Evolutionary conservation across 2,329 filamentous ascomycete genomes (phyloP).

Genomic region (Chaetomium strumarium): DNA sequence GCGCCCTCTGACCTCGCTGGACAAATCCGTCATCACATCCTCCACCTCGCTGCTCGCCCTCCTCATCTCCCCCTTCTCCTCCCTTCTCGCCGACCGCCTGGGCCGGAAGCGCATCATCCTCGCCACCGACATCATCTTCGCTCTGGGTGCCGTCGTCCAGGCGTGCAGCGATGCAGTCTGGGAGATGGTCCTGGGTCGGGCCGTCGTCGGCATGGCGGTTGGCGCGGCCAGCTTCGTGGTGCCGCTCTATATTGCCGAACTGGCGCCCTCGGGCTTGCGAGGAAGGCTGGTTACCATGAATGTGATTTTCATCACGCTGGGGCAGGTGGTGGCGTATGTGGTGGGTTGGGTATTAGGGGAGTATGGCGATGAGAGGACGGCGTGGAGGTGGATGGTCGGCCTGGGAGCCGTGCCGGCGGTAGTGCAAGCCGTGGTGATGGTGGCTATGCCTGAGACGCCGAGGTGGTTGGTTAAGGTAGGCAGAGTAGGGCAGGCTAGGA

Average conservation of each 20-base stretch:
- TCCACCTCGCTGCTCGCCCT: conserved; percentile 62
- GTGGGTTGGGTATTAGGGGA: conserved; percentile 70
- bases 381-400: conserved; percentile 91
- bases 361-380: conserved; percentile 44
- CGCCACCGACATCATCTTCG: conserved; percentile 60
- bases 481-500: conserved; percentile 53
- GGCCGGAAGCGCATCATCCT: conserved; percentile 60
- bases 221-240: conserved; percentile 76
- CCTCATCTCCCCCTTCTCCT: conserved; percentile 57
- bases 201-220: conserved; percentile 65
- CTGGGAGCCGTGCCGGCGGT: conserved; percentile 72
- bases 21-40: conserved; percentile 67
- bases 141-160: conserved; percentile 61
- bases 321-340: conserved; percentile 84
- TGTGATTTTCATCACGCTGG: conserved; percentile 76
- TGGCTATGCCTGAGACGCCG: conserved; percentile 80
- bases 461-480: conserved; percentile 75
- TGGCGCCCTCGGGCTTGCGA: conserved; percentile 69
- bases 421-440: conserved; percentile 62
- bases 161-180: conserved; percentile 51
- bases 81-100: conserved; percentile 54
- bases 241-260: conserved; percentile 82
- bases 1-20: conserved; percentile 52
- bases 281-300: conserved; percentile 78
- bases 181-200: conserved; percentile 61